Evolutionary conservation across 257 asterid genomes (phyloP), one percentile per base, ranked within the genome.

Genomic region (Nicotiana undulata): DNA sequence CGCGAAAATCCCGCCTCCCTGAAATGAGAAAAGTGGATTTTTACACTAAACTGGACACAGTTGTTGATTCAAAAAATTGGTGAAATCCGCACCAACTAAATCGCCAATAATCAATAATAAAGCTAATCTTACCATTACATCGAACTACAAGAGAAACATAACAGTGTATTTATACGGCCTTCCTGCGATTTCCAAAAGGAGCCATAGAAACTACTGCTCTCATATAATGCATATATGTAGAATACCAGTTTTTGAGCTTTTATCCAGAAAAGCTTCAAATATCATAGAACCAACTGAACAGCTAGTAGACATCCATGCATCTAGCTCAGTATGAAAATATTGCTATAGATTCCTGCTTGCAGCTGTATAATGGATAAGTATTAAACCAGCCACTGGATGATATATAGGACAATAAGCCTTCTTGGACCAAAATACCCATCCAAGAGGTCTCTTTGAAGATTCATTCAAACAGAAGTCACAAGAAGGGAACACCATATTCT

Each of bases 1-100:
- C 88, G 29, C 83, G 90, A 80, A 85, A 49, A 81, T 91, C 96
- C 85, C 86, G 89, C 89, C 91, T 90, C 63, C 92, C 99, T 95
- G 91, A 85, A 81, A 84, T 63, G 26, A 46, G 74, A 64, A 77
- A 15, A 80, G 22, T 88, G 66, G 56, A 65, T 60, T 75, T 28
- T 64, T 80, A 64, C 67, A 81, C 53, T 26, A 44, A 77, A 58
- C 85, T 67, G 51, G 72, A 58, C 64, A 74, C 51, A 49, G 52
- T 17, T 66, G 66, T 77, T 78, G 72, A 79, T 63, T 76, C 76
- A 65, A 74, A 81, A 79, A 24, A 65, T 63, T 75, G 80, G 49
- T 72, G 24, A 72, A 46, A 24, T 72, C 68, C 40, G 75, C 84
- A 80, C 70, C 79, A 44, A 80, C 77, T 63, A 84, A 83, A 82